Evolutionary conservation across 176 grass and related monocot species (phyloP), one percentile per base, ranked within the genome.

Genomic region (Aegilops speltoides): DNA sequence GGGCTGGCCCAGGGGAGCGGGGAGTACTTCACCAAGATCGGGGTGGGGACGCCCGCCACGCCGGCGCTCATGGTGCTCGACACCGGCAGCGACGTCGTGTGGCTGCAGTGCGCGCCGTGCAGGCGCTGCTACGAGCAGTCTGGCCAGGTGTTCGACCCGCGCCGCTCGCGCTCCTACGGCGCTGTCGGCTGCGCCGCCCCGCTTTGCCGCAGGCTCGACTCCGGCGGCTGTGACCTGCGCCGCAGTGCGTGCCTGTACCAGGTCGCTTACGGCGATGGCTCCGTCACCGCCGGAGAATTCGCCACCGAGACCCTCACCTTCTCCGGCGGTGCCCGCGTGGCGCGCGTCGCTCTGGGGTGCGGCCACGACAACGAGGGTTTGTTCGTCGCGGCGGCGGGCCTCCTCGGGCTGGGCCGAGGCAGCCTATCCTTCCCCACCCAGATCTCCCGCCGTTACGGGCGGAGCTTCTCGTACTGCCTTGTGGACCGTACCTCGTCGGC

Each of bases 351-450:
- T 8, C 61, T 99, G 10, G 97, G 97, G 0, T 96, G 97, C 77
- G 97, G 97, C 70, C 97, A 99, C 79, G 92, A 99, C 79, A 96
- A 99, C 79, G 92, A 99, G 85, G 97, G 97, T 3, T 91, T 99
- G 48, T 99, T 94, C 79, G 92, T 94, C 0, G 90, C 97, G 17
- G 97, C 97, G 14, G 90, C 94, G 10, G 97, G 97, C 43, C 91
- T 99, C 9, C 91, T 99, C 17, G 97, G 97, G 11, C 94, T 99
- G 2, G 97, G 94, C 26, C 88, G 90, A 70, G 97, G 97, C 24
- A 68, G 89, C 26, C 89, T 97, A 3, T 97, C 95, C 3, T 97
- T 97, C 85, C 90, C 95, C 13, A 88, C 88, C 43, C 95, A 97
- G 85, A 91, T 91, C 76, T 91, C 90, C 10, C 80, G 85, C 45